These are phyloP conservation scores for Fraxinus americana DNA, from an alignment of 257 asterid species.

Conservation along the genomic window DNA sequence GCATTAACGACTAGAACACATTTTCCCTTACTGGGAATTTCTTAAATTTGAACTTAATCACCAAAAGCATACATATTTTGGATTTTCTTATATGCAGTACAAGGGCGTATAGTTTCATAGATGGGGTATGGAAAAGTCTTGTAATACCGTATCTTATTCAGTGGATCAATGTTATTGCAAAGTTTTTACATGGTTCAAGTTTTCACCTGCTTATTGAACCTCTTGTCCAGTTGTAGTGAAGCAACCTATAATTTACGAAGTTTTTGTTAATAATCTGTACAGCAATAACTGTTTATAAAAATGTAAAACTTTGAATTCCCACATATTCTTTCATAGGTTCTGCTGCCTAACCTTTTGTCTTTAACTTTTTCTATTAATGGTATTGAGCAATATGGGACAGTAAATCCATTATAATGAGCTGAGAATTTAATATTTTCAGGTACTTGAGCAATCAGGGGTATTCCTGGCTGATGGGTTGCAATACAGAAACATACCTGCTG, in stretches of 20 bases:
- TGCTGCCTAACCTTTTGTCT: constrained; percentile 6
- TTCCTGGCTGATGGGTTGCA: constrained; percentile 64
- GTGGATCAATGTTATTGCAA: background rate
- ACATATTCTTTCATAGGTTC: background rate
- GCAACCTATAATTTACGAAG: background rate
- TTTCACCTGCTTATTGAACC: constrained; percentile 1
- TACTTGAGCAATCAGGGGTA: constrained; percentile 74
- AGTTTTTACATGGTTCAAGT: background rate
- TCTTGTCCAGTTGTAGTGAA: constrained; percentile 6
- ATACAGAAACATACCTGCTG: constrained; percentile 53
- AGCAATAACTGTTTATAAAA: background rate
- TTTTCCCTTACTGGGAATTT: background rate
- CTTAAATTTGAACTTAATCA: background rate
- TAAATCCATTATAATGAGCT: background rate
- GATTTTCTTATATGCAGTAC: background rate
- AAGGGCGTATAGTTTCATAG: background rate
- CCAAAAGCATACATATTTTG: background rate
- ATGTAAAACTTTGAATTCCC: background rate
- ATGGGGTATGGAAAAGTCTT: background rate
- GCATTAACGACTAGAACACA: background rate
- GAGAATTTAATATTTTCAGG: constrained; percentile 41
- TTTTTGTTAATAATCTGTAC: too few relatives aligned
- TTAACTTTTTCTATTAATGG: background rate
- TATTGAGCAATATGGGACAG: background rate
- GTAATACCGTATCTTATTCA: background rate